Base-by-base conservation (phyloP, 495 filamentous ascomycete genomes). In the Hyaloscypha bicolor region DNA sequence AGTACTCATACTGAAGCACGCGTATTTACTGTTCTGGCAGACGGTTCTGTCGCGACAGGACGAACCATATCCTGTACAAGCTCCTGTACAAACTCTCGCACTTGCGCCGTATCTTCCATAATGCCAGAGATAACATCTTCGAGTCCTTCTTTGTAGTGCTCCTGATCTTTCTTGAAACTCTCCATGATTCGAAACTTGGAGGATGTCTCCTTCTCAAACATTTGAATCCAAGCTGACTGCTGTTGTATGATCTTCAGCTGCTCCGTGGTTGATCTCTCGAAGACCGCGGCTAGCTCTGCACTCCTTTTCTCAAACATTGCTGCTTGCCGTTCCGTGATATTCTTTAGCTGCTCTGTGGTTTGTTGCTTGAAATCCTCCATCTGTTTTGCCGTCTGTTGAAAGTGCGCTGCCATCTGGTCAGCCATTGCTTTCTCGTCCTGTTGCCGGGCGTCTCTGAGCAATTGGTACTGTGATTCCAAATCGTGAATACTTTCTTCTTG, bases 361-460 rank as follows among this genome's bases (percentile, higher is more conserved):
- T 60, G 35, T 58, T 33, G 65, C 37, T 55, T 55, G 5, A 33
- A 3, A 29, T 37, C 32, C 29, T 11, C 3, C 9, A 59, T 6
- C 19, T 35, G 8, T 9, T 21, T 21, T 9, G 35, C 56, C 12
- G 32, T 33, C 19, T 59, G 56, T 29, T 19, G 56, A 16, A 21
- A 14, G 9, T 59, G 56, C 3, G 56, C 56, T 59, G 35, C 56
- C 30, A 59, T 35, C 56, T 59, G 56, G n/a, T 32, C 25, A 14
- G 29, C 12, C 8, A 59, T 37, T 9, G 30, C 56, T 59, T 59
- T 59, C 42, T 48, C 42, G 42, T 48, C 8, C 42, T 48, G 42
- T 12, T 48, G 8, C 16, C 16, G 42, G 42, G 42, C 16, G 42
- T 48, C 42, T 48, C 42, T 48, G 42, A 48, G 42, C 29, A 56